Evolutionary conservation across 768 basidiomycete genomes (phyloP).

Genomic region (Amanita thiersii): DNA sequence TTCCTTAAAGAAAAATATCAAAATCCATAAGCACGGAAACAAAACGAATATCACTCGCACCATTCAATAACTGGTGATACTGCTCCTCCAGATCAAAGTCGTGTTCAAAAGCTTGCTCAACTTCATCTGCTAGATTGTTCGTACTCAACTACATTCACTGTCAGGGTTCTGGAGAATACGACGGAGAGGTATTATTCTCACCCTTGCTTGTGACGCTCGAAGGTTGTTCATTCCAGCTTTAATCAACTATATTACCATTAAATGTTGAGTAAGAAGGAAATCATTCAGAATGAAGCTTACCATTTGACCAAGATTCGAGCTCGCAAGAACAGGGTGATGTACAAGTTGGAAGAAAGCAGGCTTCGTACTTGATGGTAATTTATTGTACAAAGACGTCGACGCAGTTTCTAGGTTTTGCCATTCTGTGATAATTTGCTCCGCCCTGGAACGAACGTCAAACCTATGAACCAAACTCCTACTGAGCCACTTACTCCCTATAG

Average conservation of each 20-base stretch:
- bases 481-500: conserved; percentile 55
- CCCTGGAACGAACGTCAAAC: conserved; percentile 25
- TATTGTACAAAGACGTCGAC: conserved; percentile 48
- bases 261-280: background rate
- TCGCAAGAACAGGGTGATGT: conserved; percentile 55
- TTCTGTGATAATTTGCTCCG: conserved; percentile 43
- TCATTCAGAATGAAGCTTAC: conserved; percentile 12
- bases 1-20: conserved; percentile 24
- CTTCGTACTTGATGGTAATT: conserved; percentile 35
- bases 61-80: conserved; percentile 51
- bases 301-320: conserved; percentile 48
- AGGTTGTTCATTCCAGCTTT: conserved; percentile 53
- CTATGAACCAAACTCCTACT: background rate
- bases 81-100: conserved; percentile 54
- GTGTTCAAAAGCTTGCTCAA: conserved; percentile 46
- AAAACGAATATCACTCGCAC: no score
- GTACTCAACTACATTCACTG: conserved; percentile 44
- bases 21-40: no score
- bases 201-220: conserved; percentile 53
- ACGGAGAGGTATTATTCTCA: conserved; percentile 15
- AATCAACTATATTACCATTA: conserved; percentile 28
- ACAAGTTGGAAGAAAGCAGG: conserved; percentile 69
- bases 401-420: conserved; percentile 42
- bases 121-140: conserved; percentile 47
- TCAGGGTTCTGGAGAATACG: no score